phyloP scores from a whole-genome alignment of 2,329 filamentous ascomycete species.

The Hortaea werneckii region DNA sequence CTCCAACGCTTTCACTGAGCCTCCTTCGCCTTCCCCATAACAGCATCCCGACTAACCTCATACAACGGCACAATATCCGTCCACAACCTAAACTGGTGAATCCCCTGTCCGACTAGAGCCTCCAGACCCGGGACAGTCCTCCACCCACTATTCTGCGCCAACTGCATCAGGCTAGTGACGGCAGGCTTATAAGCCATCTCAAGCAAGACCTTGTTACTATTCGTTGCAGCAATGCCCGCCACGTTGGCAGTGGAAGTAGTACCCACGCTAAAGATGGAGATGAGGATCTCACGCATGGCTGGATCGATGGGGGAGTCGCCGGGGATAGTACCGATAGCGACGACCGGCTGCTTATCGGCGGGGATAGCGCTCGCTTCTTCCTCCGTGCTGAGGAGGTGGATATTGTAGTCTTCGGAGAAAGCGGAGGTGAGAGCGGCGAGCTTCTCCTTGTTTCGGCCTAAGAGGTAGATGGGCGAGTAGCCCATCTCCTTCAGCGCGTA shows the following conservation, averaged over 20 bases:
- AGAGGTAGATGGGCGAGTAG: constrained; percentile 76
- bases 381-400: constrained; percentile 51
- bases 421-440: constrained; percentile 56
- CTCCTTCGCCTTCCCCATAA: constrained; percentile 16
- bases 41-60: constrained; percentile 50
- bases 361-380: constrained; percentile 39
- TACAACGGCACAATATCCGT: constrained; percentile 70
- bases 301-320: constrained; percentile 75
- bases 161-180: constrained; percentile 72
- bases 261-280: constrained; percentile 41
- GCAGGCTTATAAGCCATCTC: constrained; percentile 96
- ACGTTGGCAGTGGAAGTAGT: constrained; percentile 30
- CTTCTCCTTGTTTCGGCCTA: constrained; percentile 65
- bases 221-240: constrained; percentile 23
- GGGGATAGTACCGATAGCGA: constrained; percentile 84
- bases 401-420: constrained; percentile 65
- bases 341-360: constrained; percentile 44
- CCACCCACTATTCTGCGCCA: constrained; percentile 73
- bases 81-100: constrained; percentile 71
- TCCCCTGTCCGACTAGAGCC: constrained; percentile 74
- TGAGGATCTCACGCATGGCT: constrained; percentile 55
- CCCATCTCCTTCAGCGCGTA: constrained; percentile 77
- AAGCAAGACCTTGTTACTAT: constrained; percentile 53
- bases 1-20: no score
- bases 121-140: constrained; percentile 76